Evolutionary conservation across 2,329 filamentous ascomycete species (phyloP).

Genomic region (Meredithiella fracta): DNA sequence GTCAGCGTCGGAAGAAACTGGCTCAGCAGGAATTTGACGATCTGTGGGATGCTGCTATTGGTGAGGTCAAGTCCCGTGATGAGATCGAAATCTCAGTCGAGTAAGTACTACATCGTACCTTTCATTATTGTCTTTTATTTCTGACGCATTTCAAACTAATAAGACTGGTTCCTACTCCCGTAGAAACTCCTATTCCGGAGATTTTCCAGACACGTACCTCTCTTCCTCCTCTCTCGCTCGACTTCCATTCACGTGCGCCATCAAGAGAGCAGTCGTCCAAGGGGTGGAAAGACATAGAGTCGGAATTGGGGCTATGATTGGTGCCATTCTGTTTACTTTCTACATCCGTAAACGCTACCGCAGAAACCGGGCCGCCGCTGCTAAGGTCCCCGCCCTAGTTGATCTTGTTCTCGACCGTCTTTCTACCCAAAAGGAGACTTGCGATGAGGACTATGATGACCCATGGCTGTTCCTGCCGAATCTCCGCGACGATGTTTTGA

Average conservation of each 20-base stretch:
- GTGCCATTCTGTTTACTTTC: constrained; percentile 31
- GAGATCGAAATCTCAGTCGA: constrained; percentile 36
- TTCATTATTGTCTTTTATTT: constrained; percentile 18
- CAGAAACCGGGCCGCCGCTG: constrained; percentile 46
- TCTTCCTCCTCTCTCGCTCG: constrained; percentile 79
- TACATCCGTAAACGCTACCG: constrained; percentile 51
- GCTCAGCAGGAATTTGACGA: constrained; percentile 82
- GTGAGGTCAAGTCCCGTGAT: constrained; percentile 48
- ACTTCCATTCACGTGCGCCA: constrained; percentile 68
- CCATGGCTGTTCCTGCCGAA: constrained; percentile 76
- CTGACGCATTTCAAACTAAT: constrained; percentile 54
- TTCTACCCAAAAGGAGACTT: constrained; percentile 67
- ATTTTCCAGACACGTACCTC: constrained; percentile 48
- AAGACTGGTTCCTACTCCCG: constrained; percentile 57
- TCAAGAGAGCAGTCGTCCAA: constrained; percentile 63
- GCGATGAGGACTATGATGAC: constrained; percentile 51
- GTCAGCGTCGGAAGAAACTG: constrained; percentile 68
- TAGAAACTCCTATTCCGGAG: constrained; percentile 52
- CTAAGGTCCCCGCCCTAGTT: constrained; percentile 67
- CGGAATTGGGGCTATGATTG: constrained; percentile 53
- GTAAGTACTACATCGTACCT: constrained; percentile 32
- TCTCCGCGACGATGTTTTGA: constrained; percentile 75
- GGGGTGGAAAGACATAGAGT: constrained; percentile 75
- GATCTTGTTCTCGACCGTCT: constrained; percentile 70
- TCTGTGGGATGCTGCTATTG: constrained; percentile 59